Percentiles rank a stretch among this genome's conserved stretches.
phyloP scores from a whole-genome alignment of 805 yeast species.

The Candida germanica region DNA sequence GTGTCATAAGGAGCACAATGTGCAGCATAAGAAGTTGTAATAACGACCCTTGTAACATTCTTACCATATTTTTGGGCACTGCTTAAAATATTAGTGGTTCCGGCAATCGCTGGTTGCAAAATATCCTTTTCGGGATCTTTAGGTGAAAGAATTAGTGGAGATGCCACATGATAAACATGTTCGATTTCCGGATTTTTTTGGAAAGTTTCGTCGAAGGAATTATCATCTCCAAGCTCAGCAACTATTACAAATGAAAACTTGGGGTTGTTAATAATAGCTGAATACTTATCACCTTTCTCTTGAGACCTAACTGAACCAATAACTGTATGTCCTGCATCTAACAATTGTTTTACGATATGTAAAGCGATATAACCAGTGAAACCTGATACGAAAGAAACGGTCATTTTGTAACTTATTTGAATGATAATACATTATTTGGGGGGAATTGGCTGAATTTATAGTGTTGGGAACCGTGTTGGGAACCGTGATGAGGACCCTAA shows the following conservation, averaged over 20 bases:
- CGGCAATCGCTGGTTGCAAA: constrained; percentile 27
- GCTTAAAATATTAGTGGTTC: constrained; percentile 38
- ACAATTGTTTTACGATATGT: constrained; percentile 41
- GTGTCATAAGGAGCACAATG: constrained; percentile 4
- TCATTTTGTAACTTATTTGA: neutral
- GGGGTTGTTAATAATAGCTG: constrained; percentile 16
- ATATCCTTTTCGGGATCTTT: constrained; percentile 21
- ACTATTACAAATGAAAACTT: constrained; percentile 21
- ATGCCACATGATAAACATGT: constrained; percentile 28
- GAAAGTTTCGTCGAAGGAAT: constrained; percentile 25
- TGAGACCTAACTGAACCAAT: constrained; percentile 49
- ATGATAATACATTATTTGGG: too few relatives aligned
- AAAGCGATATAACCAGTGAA: constrained; percentile 55
- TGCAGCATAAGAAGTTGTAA: constrained; percentile 43
- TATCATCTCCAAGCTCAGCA: constrained; percentile 16
- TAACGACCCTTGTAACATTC: constrained; percentile 44
- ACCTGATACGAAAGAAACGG: constrained; percentile 42
- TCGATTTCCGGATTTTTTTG: constrained; percentile 22
- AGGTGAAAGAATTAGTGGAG: constrained; percentile 21
- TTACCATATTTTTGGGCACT: constrained; percentile 42
- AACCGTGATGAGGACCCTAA: too few relatives aligned
- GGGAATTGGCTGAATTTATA: too few relatives aligned
- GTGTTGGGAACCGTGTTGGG: too few relatives aligned
- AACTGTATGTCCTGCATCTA: constrained; percentile 40
- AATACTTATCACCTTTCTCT: constrained; percentile 38